Evolutionary conservation across 371 early-diverging fungal species (phyloP), one percentile per base, ranked within the genome.

Genomic region (Synchytrium microbalum): DNA sequence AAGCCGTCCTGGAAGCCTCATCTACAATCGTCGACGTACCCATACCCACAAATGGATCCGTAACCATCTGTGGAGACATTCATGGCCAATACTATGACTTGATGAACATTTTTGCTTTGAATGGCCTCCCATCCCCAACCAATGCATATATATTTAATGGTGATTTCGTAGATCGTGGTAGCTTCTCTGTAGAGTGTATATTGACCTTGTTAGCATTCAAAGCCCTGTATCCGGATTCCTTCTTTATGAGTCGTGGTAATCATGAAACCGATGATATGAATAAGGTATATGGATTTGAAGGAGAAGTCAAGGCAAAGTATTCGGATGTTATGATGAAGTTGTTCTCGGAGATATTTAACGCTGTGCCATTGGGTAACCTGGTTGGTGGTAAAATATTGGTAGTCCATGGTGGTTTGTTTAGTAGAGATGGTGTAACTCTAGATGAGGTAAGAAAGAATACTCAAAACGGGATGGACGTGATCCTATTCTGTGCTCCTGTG

Each of bases 71-170:
- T 76, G 99, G 99, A 60, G 99, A 99, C 74, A 94, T 95, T 26
- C 99, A 99, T 71, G 99, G 99, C 3, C 99, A 99, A 84, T 99
- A 86, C 76, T 98, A 97, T 72, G 99, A 98, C 64, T 84, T 97
- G 67, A 77, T 93, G 59, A 88, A 97, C 71, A 95, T 97, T 38
- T 95, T 97, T 70, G 82, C 92, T 54, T 78, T 83, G 64, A 93
- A 94, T 74, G 96, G 96, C 2, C 80, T 84, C 61, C 97, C 97
- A 0, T 86, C 88, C 0, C 79, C 82, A 27, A 86, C 81, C 1
- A 90, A 93, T 69, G 82, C 86, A 63, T 75, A 74, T 51, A 67
- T 78, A 68, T 95, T 96, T 77, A 98, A 96, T 77, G 99, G 99
- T 61, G 98, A 97, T 66, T 99, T 96, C 82, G 98, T 96, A 27